Base-by-base conservation (phyloP, 2,329 filamentous ascomycete genomes). In the Scleromitrula shiraiana region DNA sequence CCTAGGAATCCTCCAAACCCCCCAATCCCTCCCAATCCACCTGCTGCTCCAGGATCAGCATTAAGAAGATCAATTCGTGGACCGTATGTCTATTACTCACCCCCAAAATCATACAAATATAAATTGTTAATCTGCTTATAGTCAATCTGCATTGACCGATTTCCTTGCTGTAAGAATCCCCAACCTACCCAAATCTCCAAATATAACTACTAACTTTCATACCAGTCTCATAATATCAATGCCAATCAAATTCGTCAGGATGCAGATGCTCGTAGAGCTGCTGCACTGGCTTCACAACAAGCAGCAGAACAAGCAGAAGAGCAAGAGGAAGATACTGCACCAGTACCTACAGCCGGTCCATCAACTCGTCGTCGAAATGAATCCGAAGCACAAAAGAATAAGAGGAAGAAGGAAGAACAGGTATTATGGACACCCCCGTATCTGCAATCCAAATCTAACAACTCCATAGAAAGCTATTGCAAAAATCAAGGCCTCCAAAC, bases 151-250 rank as follows among this genome's bases (percentile, higher is more conserved):
- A 10, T 67, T 85, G 59, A 85, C 81, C 6, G 80, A 84, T 60
- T 85, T 83, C 58, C 67, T 84, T 46, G 80, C 80, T 41, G 77
- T 78, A 67, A 62, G 73, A 67, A 36, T 3, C 19, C 8, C 17
- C 22, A 39, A 36, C 24, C 22, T 23, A n/a, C 14, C 4, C 6
- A 7, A 32, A 5, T 10, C n/a, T 5, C 10, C n/a, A 12, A 9
- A 6, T 8, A 3, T 7, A 27, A 24, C 35, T 15, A 38, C 46
- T 30, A 17, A 50, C 22, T 23, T 5, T 29, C 67, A 19, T 56
- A 70, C 24, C 67, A 83, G 76, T 78, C 83, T 2, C 82, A 86
- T 64, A 87, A 87, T 58, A 88, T 88, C 55, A 86, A 78, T 19
- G 75, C 77, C 2, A 64, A 69, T 23, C 71, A 76, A 50, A 80